phyloP scores from a whole-genome alignment of 2,329 filamentous ascomycete genomes.

The Beauveria scarabaeidicola region DNA sequence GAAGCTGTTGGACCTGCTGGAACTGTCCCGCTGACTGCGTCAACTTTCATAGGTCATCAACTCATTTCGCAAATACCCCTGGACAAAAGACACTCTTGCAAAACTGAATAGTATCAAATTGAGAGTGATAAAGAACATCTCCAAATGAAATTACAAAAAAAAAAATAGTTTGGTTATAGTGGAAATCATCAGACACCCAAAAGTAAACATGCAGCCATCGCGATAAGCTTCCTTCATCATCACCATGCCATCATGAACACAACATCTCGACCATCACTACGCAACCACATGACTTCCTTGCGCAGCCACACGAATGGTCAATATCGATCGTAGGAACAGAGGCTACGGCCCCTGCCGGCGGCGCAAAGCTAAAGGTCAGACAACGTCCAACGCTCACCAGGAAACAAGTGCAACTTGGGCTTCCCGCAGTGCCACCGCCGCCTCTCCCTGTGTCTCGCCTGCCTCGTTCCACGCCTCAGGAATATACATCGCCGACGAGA shows the following conservation, averaged over 20 bases:
- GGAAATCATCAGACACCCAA: neutral
- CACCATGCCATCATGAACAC: neutral
- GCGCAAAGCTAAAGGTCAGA: constrained; percentile 5
- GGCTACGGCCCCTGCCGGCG: neutral
- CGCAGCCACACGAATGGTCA: constrained; percentile 33
- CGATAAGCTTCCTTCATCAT: neutral
- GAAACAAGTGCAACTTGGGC: constrained; percentile 4
- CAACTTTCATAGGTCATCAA: too few species aligned
- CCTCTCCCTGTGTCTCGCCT: neutral
- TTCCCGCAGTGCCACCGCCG: constrained; percentile 3
- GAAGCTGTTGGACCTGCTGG: too few species aligned
- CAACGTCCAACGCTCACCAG: too few species aligned
- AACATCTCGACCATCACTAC: neutral
- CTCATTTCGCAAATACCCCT: too few species aligned
- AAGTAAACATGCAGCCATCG: neutral
- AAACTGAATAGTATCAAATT: too few species aligned
- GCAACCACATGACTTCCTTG: neutral
- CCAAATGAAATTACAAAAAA: too few species aligned
- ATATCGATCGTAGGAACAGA: constrained; percentile 3
- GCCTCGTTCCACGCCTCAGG: neutral
- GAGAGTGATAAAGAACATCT: too few species aligned
- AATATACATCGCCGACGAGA: neutral
- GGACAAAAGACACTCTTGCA: too few species aligned
- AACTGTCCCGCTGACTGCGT: too few species aligned
- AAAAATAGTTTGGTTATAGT: neutral